Evolutionary conservation across 2,329 filamentous ascomycete genomes (phyloP).

Genomic region (Huntiella omanensis): DNA sequence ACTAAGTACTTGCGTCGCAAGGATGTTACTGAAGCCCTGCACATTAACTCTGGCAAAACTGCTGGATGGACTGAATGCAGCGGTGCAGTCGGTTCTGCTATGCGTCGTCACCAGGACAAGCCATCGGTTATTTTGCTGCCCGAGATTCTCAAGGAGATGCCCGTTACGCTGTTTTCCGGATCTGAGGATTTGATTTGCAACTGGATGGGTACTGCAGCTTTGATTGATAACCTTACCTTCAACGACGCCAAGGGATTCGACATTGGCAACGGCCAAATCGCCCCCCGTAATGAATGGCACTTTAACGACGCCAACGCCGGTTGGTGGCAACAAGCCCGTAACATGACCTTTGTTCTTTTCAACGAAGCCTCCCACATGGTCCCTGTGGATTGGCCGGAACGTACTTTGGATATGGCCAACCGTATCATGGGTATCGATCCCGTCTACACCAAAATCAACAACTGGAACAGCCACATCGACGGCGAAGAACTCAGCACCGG

Average conservation of each 20-base stretch:
- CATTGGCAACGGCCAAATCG: conserved; percentile 66
- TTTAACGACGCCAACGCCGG: conserved; percentile 79
- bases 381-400: conserved; percentile 75
- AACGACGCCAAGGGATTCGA: conserved; percentile 86
- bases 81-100: conserved; percentile 54
- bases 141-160: conserved; percentile 55
- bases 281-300: conserved; percentile 82
- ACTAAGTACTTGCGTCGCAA: conserved; percentile 66
- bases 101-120: conserved; percentile 49
- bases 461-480: conserved; percentile 45
- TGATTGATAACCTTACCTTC: conserved; percentile 85
- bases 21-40: conserved; percentile 65
- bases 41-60: conserved; percentile 64
- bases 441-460: conserved; percentile 60
- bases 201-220: conserved; percentile 75
- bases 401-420: conserved; percentile 88
- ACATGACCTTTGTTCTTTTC: conserved; percentile 87
- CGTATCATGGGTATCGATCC: conserved; percentile 92
- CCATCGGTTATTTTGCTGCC: conserved; percentile 62
- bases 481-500: conserved; percentile 33
- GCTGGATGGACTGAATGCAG: conserved; percentile 88
- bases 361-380: conserved; percentile 98
- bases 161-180: conserved; percentile 77
- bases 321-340: conserved; percentile 86
- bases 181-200: conserved; percentile 95